Evolutionary conservation across 495 filamentous ascomycete species (phyloP).

Genomic region (Penicillium canescens): DNA sequence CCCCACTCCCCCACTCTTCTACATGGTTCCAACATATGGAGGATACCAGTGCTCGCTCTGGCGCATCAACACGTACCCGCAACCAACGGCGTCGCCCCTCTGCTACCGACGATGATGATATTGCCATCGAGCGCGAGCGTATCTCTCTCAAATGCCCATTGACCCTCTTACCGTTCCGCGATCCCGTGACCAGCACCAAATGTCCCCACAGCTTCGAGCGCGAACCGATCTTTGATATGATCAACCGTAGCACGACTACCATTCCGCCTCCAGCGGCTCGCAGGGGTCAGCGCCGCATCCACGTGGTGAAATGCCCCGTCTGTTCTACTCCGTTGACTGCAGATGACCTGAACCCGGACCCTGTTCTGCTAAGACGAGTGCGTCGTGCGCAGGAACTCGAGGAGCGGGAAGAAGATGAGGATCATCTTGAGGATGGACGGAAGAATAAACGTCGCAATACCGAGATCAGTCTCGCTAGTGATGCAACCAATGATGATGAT

Average conservation of each 20-base stretch:
- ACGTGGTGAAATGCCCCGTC: conserved; percentile 48
- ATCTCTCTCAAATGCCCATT: conserved; percentile 78
- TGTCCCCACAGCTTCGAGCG: conserved; percentile 86
- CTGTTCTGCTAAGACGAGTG: conserved; percentile 44
- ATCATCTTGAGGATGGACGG: conserved; percentile 23
- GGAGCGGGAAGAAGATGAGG: conserved; percentile 40
- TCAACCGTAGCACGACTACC: conserved; percentile 37
- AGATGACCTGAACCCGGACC: conserved; percentile 42
- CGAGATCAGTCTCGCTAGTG: conserved; percentile 22
- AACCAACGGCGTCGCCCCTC: conserved; percentile 29
- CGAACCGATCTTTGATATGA: conserved; percentile 65
- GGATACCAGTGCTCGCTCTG: conserved; percentile 24
- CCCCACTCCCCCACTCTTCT: conserved; percentile 63
- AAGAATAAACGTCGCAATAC: conserved; percentile 2
- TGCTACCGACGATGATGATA: conserved; percentile 68
- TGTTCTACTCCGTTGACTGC: conserved; percentile 42
- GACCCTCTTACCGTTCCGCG: conserved; percentile 69
- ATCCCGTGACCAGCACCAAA: conserved; percentile 72
- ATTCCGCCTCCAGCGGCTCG: conserved; percentile 21
- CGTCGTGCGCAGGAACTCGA: conserved; percentile 34
- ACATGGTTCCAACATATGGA: conserved; percentile 70
- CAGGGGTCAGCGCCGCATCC: conserved; percentile 20
- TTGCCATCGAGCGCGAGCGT: conserved; percentile 68
- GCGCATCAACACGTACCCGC: conserved; percentile 14
- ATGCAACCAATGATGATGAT: conserved; percentile 17